These are phyloP conservation scores for Withania somnifera DNA, from an alignment of 305 asterid species.

Conservation along the genomic window DNA sequence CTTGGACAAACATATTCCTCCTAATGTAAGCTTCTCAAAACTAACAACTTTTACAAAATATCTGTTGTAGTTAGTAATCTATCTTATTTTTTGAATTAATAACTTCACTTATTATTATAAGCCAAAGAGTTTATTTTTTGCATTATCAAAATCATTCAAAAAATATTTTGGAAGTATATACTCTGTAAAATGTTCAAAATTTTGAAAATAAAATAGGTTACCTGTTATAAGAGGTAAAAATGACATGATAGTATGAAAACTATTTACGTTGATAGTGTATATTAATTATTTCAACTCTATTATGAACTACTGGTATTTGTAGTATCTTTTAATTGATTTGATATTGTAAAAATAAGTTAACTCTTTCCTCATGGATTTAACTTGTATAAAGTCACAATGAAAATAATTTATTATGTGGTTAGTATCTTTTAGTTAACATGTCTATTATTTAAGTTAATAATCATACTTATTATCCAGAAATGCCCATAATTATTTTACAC, in stretches of 20 bases:
- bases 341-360: neutral
- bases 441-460: neutral
- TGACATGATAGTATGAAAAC: neutral
- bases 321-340: neutral
- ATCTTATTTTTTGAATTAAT: too few relatives aligned
- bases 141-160: neutral
- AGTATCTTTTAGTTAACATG: neutral
- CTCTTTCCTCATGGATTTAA: neutral
- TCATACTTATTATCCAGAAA: neutral
- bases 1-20: constrained; percentile 48
- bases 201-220: neutral
- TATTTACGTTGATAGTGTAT: neutral
- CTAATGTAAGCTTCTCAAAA: constrained; percentile 30
- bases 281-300: neutral
- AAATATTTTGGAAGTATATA: neutral
- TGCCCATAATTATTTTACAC: neutral
- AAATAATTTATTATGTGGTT: neutral
- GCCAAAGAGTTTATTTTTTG: neutral
- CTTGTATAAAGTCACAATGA: fast-evolving
- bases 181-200: too few relatives aligned
- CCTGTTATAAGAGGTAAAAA: neutral
- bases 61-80: too few relatives aligned
- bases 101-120: neutral
- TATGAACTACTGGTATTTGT: too few relatives aligned
- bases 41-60: neutral